Base-by-base conservation (phyloP, 192 early-diverging fungal genomes). In the Podila clonocystis region DNA sequence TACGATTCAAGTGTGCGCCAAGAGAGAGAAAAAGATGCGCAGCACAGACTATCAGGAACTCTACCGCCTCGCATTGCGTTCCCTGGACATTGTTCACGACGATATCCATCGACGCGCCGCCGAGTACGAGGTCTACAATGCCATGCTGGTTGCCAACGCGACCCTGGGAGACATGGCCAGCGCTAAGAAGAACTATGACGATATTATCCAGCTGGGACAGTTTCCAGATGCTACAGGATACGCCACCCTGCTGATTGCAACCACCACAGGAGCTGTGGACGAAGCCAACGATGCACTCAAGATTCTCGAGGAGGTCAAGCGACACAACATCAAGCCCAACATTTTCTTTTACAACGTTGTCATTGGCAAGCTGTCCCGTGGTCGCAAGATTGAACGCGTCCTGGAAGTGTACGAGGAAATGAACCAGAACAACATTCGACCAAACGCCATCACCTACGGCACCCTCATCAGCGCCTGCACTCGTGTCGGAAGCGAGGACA, bases 291-390 rank as follows among this genome's bases (percentile, higher is more conserved):
- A 86, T 67, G 89, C 87, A 6, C 63, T 90, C 19, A 76, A 72
- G 26, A 89, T 90, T 33, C 73, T 89, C 70, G 82, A 87, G 22
- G 89, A 90, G 71, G 86, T 86, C 50, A 87, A 86, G 58, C 78
- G 83, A 17, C 84, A 83, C 65, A 82, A 86, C 33, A 83, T 88
- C 34, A 86, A 85, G 62, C 86, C 85, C 26, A 89, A 84, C 15
- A 78, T 86, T 7, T 90, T 86, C 60, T 85, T 90, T 61, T 90
- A 88, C 71, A 90, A 90, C 45, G 89, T 90, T 24, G 72, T 90
- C 9, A 87, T 90, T 19, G 87, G 86, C 66, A 88, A 87, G 63
- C 80, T 90, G 11, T 86, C 86, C 30, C 87, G 87, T 70, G 89
- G 87, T 12, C 89, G 86, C 71, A 90, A 87, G 60, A 74, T 85